phyloP scores from a whole-genome alignment of 2,329 filamentous ascomycete species.

The Diaporthe ampelina region DNA sequence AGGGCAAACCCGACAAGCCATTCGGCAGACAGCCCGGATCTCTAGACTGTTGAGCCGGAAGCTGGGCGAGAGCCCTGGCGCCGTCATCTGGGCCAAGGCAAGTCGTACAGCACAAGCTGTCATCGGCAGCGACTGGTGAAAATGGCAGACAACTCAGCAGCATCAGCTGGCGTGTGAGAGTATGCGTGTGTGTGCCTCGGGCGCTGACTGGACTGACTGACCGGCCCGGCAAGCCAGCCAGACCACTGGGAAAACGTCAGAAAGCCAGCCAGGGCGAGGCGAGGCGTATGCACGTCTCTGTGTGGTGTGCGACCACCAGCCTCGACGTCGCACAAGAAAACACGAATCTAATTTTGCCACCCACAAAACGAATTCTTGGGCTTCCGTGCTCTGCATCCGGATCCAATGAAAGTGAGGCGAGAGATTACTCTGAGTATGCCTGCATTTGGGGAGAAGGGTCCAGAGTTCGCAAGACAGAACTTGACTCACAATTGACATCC shows the following conservation, averaged over 20 bases:
- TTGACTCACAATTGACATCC: constrained; percentile 24
- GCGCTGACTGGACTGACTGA: constrained; percentile 11
- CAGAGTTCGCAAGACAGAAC: background rate
- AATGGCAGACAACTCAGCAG: constrained; percentile 27
- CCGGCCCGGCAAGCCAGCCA: background rate
- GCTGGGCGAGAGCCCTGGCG: constrained; percentile 10
- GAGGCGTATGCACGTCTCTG: no score
- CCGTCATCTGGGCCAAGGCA: constrained; percentile 18
- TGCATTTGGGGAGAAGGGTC: background rate
- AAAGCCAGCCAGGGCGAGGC: background rate
- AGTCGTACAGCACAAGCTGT: constrained; percentile 13
- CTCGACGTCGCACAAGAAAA: constrained; percentile 20
- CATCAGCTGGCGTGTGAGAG: background rate
- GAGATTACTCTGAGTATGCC: constrained; percentile 1
- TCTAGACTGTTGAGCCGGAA: background rate
- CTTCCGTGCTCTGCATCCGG: constrained; percentile 2
- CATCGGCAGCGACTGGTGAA: constrained; percentile 29
- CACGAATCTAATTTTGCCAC: constrained; percentile 33
- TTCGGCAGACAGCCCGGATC: constrained; percentile 6
- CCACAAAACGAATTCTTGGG: constrained; percentile 27
- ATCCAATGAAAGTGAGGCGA: constrained; percentile 12
- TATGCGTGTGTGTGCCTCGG: constrained; percentile 9
- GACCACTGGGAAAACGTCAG: background rate
- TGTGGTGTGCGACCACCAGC: background rate
- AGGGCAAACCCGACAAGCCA: constrained; percentile 30